These are phyloP conservation scores for Chaetothyriales sp. DNA, from an alignment of 2,329 filamentous ascomycete genomes.

Conservation along the genomic window DNA sequence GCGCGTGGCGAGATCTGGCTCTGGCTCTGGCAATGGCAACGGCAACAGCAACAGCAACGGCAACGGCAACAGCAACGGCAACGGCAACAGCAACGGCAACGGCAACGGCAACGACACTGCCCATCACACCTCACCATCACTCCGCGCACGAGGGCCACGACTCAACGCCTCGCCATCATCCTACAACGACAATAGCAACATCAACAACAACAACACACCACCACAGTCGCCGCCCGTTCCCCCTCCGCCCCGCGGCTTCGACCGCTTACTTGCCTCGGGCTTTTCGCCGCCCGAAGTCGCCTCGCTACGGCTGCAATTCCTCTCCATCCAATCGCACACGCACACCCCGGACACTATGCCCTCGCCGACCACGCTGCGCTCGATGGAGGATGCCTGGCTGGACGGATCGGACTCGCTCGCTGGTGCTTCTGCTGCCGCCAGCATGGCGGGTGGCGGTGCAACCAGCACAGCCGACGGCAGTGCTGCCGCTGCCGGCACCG, in stretches of 20 bases:
- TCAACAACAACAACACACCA: too few species aligned
- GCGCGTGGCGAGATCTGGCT: slow-evolving; percentile 13
- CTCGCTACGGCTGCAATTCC: slow-evolving; percentile 74
- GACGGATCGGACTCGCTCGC: slow-evolving; percentile 47
- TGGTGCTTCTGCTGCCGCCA: slow-evolving; percentile 23
- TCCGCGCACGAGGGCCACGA: slow-evolving; percentile 3
- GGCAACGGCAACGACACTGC: neutral
- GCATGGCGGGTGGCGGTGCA: slow-evolving; percentile 22
- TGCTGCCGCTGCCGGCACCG: slow-evolving; percentile 22
- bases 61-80: slow-evolving; percentile 1
- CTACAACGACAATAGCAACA: slow-evolving; percentile 27
- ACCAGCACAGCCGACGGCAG: slow-evolving; percentile 25
- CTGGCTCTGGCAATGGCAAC: neutral
- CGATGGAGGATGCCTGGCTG: slow-evolving; percentile 82
- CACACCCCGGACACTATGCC: slow-evolving; percentile 87
- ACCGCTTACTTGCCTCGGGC: slow-evolving; percentile 65
- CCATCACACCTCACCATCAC: neutral
- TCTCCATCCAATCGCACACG: slow-evolving; percentile 65
- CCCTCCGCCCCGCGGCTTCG: slow-evolving; percentile 64
- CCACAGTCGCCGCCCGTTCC: slow-evolving; percentile 17
- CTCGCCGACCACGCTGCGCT: slow-evolving; percentile 57
- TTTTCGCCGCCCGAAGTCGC: slow-evolving; percentile 76
- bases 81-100: neutral
- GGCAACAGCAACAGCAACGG: slow-evolving; percentile 2
- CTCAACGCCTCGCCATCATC: neutral